These are phyloP conservation scores for Didymella sp. DNA, from an alignment of 2,329 filamentous ascomycete species.

Conservation along the genomic window DNA sequence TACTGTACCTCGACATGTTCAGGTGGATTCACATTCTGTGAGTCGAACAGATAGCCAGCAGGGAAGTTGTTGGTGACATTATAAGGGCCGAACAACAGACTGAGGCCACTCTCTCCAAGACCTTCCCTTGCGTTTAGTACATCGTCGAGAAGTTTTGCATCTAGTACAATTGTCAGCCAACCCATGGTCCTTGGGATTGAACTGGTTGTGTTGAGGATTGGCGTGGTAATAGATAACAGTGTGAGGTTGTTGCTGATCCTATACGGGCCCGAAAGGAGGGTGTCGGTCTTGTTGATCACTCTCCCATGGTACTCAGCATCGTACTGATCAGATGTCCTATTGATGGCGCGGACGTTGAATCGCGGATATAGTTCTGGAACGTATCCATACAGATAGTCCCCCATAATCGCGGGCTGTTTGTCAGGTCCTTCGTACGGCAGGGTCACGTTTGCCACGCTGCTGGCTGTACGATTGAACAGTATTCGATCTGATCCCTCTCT, in stretches of 20 bases:
- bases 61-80: conserved; percentile 66
- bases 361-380: conserved; percentile 79
- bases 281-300: conserved; percentile 55
- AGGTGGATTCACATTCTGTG: conserved; percentile 26
- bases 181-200: conserved; percentile 71
- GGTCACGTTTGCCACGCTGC: conserved; percentile 56
- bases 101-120: conserved; percentile 72
- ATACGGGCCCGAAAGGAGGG: conserved; percentile 78
- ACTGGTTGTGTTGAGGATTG: conserved; percentile 71
- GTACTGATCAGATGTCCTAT: conserved; percentile 42
- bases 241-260: conserved; percentile 75
- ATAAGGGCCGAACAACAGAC: conserved; percentile 73
- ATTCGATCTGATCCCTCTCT: conserved; percentile 66
- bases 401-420: conserved; percentile 66
- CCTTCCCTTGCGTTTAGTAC: conserved; percentile 73
- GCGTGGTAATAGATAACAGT: conserved; percentile 80
- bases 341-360: conserved; percentile 66
- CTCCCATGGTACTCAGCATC: conserved; percentile 55
- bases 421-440: conserved; percentile 68
- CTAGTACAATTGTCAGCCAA: conserved; percentile 81
- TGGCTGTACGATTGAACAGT: conserved; percentile 54
- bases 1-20: conserved; percentile 39
- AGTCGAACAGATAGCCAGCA: conserved; percentile 40
- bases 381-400: conserved; percentile 68
- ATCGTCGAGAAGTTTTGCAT: conserved; percentile 68